Evolutionary conservation across 306 rosid species (phyloP).

Genomic region (Gleditsia sinensis): DNA sequence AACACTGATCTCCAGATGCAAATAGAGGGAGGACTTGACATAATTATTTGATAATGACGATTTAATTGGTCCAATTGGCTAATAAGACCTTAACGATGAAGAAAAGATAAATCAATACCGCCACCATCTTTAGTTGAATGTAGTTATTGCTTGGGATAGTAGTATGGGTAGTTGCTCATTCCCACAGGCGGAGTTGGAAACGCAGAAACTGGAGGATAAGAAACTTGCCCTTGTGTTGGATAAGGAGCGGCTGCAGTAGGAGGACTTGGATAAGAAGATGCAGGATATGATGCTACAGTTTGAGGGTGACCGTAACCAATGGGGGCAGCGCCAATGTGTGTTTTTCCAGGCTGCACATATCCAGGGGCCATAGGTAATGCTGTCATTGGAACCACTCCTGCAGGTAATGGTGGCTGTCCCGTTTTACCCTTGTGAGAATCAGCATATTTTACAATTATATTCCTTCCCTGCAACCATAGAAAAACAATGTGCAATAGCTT

Average conservation of each 20-base stretch:
- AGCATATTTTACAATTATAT: constrained; percentile 66
- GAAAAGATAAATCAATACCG: not conserved
- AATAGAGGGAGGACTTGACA: not conserved
- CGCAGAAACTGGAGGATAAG: constrained; percentile 49
- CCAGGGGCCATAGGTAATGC: constrained; percentile 54
- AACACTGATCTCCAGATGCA: not conserved
- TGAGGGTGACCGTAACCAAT: constrained; percentile 63
- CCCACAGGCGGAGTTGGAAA: constrained; percentile 56
- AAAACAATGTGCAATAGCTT: constrained; percentile 13
- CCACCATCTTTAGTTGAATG: not conserved
- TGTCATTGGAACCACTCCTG: constrained; percentile 55
- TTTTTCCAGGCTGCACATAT: constrained; percentile 65
- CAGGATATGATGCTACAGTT: constrained; percentile 52
- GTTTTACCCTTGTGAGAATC: constrained; percentile 71
- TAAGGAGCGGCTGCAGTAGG: constrained; percentile 49
- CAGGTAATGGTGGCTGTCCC: constrained; percentile 45
- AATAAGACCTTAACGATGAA: not conserved
- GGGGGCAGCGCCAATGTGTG: constrained; percentile 39
- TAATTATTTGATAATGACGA: not conserved
- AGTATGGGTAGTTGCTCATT: constrained; percentile 69
- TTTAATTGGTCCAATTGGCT: not conserved
- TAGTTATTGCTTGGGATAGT: constrained; percentile 55
- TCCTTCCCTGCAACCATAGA: constrained; percentile 67
- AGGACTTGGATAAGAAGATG: constrained; percentile 56
- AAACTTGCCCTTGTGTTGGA: constrained; percentile 52